Conservation (phyloP, 2,329 filamentous ascomycete species). For the Trichoderma breve region DNA sequence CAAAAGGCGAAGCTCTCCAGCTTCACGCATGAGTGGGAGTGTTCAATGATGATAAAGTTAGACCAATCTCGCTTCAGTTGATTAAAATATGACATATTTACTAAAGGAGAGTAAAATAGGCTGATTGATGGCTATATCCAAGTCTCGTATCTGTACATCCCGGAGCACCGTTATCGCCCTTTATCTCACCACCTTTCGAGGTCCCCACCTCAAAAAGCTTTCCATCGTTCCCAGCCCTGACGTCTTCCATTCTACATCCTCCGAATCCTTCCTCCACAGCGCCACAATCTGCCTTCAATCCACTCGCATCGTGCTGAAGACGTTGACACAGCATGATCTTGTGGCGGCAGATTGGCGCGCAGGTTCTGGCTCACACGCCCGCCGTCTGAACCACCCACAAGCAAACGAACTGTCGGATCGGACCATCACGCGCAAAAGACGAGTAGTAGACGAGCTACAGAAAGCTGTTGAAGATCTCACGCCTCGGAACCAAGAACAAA, state of each 20-base stretch:
- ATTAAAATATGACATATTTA: background rate
- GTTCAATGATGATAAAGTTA: background rate
- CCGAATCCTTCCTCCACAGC: background rate
- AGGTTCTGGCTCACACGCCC: constrained; percentile 20
- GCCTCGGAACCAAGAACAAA: background rate
- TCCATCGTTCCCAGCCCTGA: background rate
- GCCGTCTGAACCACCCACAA: constrained; percentile 5
- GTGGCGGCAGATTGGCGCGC: constrained; percentile 20
- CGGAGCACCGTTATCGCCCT: background rate
- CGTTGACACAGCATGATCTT: constrained; percentile 13
- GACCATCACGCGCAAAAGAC: background rate
- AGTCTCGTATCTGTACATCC: background rate
- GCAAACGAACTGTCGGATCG: background rate
- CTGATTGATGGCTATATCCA: background rate
- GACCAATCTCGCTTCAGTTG: background rate
- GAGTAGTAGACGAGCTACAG: background rate
- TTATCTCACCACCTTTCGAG: background rate
- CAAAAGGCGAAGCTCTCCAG: background rate
- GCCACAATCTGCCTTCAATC: background rate
- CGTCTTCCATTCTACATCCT: constrained; percentile 1
- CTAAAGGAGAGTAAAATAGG: background rate
- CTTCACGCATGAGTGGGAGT: background rate
- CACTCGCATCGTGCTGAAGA: constrained; percentile 3
- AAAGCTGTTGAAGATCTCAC: background rate
- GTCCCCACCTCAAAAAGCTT: constrained; percentile 17